phyloP scores from a whole-genome alignment of 2,329 filamentous ascomycete species.

The Penicillium sp. region DNA sequence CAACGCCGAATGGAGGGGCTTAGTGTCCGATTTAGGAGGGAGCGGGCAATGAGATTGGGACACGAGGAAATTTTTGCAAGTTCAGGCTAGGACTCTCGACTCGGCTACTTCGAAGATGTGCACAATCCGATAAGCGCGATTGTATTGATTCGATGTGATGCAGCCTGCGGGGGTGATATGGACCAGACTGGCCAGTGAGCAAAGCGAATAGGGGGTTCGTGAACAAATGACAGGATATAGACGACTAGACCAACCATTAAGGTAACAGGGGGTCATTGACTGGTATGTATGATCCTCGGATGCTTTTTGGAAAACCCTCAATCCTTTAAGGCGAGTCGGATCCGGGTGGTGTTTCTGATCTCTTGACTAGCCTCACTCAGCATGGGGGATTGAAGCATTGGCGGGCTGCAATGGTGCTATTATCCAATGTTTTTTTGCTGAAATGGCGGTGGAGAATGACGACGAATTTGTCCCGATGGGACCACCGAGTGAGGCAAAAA shows the following conservation, averaged over 20 bases:
- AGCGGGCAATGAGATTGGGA: slow-evolving; percentile 20
- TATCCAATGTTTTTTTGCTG: neutral
- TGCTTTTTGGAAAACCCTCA: slow-evolving; percentile 4
- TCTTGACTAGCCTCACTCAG: slow-evolving; percentile 7
- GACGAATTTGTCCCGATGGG: neutral
- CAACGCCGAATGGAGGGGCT: slow-evolving; percentile 20
- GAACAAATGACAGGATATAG: slow-evolving; percentile 6
- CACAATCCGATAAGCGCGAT: slow-evolving; percentile 13
- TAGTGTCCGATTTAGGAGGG: slow-evolving; percentile 11
- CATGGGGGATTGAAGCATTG: slow-evolving; percentile 5
- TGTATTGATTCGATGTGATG: slow-evolving; percentile 10
- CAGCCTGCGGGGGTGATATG: neutral
- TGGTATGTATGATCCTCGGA: neutral
- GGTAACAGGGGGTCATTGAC: neutral
- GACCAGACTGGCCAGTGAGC: slow-evolving; percentile 4
- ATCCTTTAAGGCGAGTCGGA: neutral
- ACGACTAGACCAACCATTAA: neutral
- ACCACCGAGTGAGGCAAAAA: neutral
- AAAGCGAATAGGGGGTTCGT: slow-evolving; percentile 3
- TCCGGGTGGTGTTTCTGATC: slow-evolving; percentile 1
- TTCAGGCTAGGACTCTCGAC: neutral
- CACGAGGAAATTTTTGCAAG: slow-evolving; percentile 1
- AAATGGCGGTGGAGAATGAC: slow-evolving; percentile 7
- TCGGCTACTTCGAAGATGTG: neutral
- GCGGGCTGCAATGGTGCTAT: neutral